Evolutionary conservation across 1,284 basidiomycete genomes (phyloP).

Genomic region (Puccinia hordei): DNA sequence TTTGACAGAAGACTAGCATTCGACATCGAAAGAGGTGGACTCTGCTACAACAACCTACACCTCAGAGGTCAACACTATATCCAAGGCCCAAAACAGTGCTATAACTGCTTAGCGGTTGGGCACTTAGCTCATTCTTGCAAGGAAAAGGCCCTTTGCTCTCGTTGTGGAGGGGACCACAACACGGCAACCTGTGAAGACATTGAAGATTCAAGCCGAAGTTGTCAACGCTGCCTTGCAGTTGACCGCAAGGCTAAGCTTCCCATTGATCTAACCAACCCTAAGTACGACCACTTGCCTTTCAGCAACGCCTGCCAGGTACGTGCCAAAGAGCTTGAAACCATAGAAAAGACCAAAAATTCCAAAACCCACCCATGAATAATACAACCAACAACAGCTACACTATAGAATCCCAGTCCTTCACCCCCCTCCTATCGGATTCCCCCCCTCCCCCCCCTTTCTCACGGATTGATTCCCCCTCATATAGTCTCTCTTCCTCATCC

Average conservation of each 20-base stretch:
- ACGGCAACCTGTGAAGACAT: not conserved
- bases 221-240: not conserved
- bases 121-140: slow-evolving; percentile 11
- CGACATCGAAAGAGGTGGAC: not conserved
- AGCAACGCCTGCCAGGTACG: not conserved
- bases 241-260: not conserved
- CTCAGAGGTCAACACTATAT: not conserved
- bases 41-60: not conserved
- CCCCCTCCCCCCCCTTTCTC: not conserved
- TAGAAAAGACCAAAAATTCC: not conserved
- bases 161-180: slow-evolving; percentile 3
- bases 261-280: slow-evolving; percentile 9
- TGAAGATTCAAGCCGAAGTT: not conserved
- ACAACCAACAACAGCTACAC: not conserved
- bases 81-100: slow-evolving; percentile 11
- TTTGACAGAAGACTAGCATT: not conserved
- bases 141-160: not conserved
- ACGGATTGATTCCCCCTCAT: not conserved
- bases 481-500: not conserved
- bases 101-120: not conserved
- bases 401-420: too few relatives aligned
- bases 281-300: slow-evolving; percentile 7
- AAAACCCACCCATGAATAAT: not conserved
- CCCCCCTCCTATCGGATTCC: not conserved
- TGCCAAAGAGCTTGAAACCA: not conserved